phyloP scores from a whole-genome alignment of 2,329 filamentous ascomycete genomes.

The Aspergillus sp. region DNA sequence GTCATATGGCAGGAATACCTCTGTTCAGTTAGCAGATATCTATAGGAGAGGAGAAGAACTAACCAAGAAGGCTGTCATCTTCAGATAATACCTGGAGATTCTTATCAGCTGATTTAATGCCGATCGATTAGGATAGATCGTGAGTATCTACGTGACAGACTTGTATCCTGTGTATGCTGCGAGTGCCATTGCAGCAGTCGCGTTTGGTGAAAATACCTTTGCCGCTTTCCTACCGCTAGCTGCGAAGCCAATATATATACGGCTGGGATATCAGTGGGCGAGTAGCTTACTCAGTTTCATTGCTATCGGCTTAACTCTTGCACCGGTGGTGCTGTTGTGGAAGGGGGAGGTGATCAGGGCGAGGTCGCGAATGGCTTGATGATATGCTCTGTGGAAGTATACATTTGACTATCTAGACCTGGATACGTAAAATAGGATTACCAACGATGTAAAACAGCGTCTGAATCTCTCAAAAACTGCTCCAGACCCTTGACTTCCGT shows the following conservation, averaged over 20 bases:
- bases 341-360: conserved; percentile 3
- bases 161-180: neutral
- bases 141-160: conserved; percentile 1
- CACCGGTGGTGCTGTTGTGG: neutral
- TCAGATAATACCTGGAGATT: conserved; percentile 34
- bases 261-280: conserved; percentile 1
- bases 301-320: neutral
- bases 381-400: too few species aligned
- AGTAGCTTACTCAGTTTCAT: neutral
- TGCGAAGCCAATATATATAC: conserved; percentile 1
- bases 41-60: neutral
- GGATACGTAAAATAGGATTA: too few species aligned
- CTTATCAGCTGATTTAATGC: conserved; percentile 40
- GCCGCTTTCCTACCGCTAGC: conserved; percentile 1
- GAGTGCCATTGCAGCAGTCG: neutral
- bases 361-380: too few species aligned
- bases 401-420: too few species aligned
- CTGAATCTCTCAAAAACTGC: too few species aligned
- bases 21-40: conserved; percentile 11
- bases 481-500: too few species aligned
- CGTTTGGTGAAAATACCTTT: conserved; percentile 2
- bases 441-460: too few species aligned
- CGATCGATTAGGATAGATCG: too few species aligned
- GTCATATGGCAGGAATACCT: conserved; percentile 36
- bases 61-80: conserved; percentile 34